phyloP scores from a whole-genome alignment of 2,329 filamentous ascomycete species.

The Sordariomycetes sp. region DNA sequence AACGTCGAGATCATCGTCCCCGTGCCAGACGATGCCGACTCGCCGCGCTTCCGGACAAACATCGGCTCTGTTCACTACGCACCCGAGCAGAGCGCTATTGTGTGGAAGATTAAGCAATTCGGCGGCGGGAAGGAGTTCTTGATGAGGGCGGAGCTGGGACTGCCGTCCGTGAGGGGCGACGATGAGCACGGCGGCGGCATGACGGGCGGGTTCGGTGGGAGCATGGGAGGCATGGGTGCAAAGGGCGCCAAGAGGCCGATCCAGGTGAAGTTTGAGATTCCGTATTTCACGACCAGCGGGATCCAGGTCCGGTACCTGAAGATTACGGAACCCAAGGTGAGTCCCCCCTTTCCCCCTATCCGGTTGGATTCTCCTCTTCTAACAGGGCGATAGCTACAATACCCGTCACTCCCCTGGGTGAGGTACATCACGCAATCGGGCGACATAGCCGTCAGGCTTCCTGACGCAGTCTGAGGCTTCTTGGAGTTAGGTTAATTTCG shows the following conservation, averaged over 20 bases:
- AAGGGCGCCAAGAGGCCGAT: slow-evolving; percentile 92
- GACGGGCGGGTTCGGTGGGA: slow-evolving; percentile 94
- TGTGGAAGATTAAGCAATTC: slow-evolving; percentile 99
- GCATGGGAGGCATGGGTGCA: slow-evolving; percentile 80
- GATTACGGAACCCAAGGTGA: slow-evolving; percentile 98
- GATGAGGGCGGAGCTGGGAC: slow-evolving; percentile 91
- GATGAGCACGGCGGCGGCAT: slow-evolving; percentile 94
- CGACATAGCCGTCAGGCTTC: slow-evolving; percentile 88
- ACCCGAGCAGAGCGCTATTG: slow-evolving; percentile 91
- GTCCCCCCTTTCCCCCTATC: slow-evolving; percentile 15
- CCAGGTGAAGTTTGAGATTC: slow-evolving; percentile 98
- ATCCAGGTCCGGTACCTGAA: slow-evolving; percentile 98
- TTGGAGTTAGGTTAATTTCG: not conserved
- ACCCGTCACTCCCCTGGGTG: slow-evolving; percentile 94
- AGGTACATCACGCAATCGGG: slow-evolving; percentile 97
- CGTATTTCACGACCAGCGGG: slow-evolving; percentile 99
- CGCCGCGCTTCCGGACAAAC: slow-evolving; percentile 91
- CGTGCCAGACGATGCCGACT: slow-evolving; percentile 93
- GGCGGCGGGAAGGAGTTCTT: slow-evolving; percentile 97
- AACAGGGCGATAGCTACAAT: slow-evolving; percentile 65
- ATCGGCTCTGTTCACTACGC: slow-evolving; percentile 96
- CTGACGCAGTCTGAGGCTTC: slow-evolving; percentile 64
- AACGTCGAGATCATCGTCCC: slow-evolving; percentile 98
- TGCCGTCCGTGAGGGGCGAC: slow-evolving; percentile 89
- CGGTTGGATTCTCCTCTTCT: not conserved